Evolutionary conservation across 352 stramenopile species (phyloP), one percentile per base, ranked within the genome.

Genomic region (Phytophthora capsici): DNA sequence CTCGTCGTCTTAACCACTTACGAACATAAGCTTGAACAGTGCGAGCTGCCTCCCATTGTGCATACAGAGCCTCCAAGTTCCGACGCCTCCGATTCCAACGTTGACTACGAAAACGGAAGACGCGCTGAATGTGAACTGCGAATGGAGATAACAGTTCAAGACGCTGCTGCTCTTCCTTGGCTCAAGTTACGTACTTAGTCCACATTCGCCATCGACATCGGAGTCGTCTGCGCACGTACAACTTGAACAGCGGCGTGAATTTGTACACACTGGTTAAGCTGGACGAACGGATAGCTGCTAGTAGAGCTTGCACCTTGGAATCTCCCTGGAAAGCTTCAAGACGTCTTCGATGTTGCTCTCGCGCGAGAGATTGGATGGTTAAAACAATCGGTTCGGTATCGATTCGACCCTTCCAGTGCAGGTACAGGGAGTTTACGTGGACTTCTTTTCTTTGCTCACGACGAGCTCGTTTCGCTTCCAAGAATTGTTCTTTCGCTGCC

Each of bases 191-290:
- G 45, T 78, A 90, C n/a, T 32, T 19, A 7, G 45, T 25, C 84
- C 84, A 93, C 14, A 53, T 36, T 2, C 20, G 20, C 79, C 78
- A 84, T 8, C 64, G 55, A 0, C 70, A 75, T 26, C 65, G 51
- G 1, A 77, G 46, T 64, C 86, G 78, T 37, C 76, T 70, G 4
- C 69, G 76, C 14, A 65, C 45, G 26, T 88, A 90, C 22, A 91
- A 73, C 54, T 82, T 80, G 38, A 85, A 81, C 2, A 88, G 61
- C 16, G 84, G 84, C 12, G 76, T 83, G 56, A 89, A 88, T 40
- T 78, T 89, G 74, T 84, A 78, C 61, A 83, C 60, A 55, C 78
- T 70, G 28, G 61, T 55, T 23, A 68, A 47, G 17, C 66, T 74
- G 12, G 60, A 66, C 2, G 64, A 73, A 2, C 82, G 71, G 9